phyloP scores from a whole-genome alignment of 495 filamentous ascomycete genomes.

The Penicillium waksmanii region DNA sequence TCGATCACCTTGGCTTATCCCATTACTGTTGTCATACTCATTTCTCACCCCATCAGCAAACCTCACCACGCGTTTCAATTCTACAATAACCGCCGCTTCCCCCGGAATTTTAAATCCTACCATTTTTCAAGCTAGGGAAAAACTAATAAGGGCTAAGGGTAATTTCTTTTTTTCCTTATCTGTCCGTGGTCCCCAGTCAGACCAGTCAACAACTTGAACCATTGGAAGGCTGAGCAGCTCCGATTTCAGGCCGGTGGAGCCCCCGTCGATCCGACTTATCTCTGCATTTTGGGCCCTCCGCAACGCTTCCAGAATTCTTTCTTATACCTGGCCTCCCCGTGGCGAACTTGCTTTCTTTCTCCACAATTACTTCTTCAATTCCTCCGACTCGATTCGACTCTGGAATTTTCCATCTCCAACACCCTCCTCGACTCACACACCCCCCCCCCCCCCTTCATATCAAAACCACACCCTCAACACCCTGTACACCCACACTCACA shows the following conservation, averaged over 20 bases:
- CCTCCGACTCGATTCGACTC: background rate
- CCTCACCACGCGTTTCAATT: slow-evolving; percentile 3
- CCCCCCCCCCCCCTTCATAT: too few species aligned
- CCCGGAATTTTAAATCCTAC: slow-evolving; percentile 3
- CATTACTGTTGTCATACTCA: slow-evolving; percentile 29
- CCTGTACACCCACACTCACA: background rate
- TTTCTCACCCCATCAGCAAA: slow-evolving; percentile 3
- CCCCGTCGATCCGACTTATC: slow-evolving; percentile 31
- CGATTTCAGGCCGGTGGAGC: slow-evolving; percentile 28
- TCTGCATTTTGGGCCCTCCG: slow-evolving; percentile 21
- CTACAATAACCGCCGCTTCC: slow-evolving; percentile 21
- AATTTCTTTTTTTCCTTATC: slow-evolving; percentile 15
- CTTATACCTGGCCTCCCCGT: slow-evolving; percentile 36
- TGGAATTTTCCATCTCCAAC: background rate
- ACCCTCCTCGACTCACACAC: too few species aligned
- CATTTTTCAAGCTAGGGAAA: background rate
- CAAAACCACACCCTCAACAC: background rate
- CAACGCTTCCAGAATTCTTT: slow-evolving; percentile 26
- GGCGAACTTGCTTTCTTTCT: slow-evolving; percentile 28
- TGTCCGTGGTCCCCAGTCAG: slow-evolving; percentile 2
- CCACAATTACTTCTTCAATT: slow-evolving; percentile 21
- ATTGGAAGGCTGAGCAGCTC: slow-evolving; percentile 16
- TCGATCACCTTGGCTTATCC: slow-evolving; percentile 18
- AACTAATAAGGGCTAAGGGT: background rate
- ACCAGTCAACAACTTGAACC: slow-evolving; percentile 19